Conservation (phyloP, 2,329 filamentous ascomycete genomes). For the Fusarium hostae region DNA sequence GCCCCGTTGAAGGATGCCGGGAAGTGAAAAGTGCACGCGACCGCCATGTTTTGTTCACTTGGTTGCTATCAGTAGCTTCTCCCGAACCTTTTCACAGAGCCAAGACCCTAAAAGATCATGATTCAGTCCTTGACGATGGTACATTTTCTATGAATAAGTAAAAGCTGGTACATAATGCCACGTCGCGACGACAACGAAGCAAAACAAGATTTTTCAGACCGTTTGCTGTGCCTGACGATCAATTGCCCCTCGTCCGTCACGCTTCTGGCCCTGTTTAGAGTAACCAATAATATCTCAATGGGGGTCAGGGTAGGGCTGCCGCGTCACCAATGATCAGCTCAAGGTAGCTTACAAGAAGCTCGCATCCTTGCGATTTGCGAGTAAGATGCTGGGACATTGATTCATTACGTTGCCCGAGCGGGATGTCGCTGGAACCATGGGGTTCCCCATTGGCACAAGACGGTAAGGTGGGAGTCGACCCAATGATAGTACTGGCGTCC, state of each 20-base stretch:
- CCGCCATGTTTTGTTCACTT: conserved; percentile 1
- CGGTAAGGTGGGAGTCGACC: conserved; percentile 9
- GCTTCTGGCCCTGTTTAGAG: conserved; percentile 4
- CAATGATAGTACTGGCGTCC: conserved; percentile 9
- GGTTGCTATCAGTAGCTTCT: background rate
- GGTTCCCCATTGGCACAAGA: background rate
- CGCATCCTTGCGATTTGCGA: conserved; percentile 24
- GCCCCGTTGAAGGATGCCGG: conserved; percentile 8
- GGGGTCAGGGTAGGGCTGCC: conserved; percentile 34
- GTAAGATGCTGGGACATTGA: conserved; percentile 9
- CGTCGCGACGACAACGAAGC: conserved; percentile 26
- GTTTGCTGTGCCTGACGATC: conserved; percentile 39
- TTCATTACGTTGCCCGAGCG: conserved; percentile 15
- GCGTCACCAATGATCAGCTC: conserved; percentile 38
- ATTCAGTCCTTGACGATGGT: conserved; percentile 16
- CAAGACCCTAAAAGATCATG: conserved; percentile 1
- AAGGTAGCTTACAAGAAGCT: conserved; percentile 12
- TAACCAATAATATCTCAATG: conserved; percentile 22
- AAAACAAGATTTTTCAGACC: conserved; percentile 26
- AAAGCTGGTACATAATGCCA: conserved; percentile 19
- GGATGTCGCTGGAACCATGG: background rate
- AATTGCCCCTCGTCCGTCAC: conserved; percentile 14
- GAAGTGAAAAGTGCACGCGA: conserved; percentile 33
- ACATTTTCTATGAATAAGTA: conserved; percentile 7
- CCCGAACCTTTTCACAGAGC: background rate